Percentiles rank a stretch among this genome's conserved stretches.
Conservation (phyloP, 805 yeast species). For the Schizosaccharomyces pombe region DNA sequence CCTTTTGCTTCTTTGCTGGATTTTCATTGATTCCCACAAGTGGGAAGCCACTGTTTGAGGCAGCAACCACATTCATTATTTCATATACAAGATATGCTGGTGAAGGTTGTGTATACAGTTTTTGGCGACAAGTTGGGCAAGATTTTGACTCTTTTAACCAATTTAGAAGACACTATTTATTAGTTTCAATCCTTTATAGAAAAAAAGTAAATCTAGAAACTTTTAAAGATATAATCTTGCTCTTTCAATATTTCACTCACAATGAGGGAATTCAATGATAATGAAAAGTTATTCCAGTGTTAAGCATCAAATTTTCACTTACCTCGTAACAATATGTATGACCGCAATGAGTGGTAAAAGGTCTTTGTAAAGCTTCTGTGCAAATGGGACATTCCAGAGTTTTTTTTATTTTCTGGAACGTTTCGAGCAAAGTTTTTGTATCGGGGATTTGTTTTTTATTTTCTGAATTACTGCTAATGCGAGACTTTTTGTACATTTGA, state of each 20-base stretch:
- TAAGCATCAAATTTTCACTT: neutral
- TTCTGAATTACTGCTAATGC: neutral
- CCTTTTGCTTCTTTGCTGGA: neutral
- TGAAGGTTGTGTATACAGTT: neutral
- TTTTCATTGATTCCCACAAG: neutral
- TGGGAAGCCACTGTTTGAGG: neutral
- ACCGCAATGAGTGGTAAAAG: neutral
- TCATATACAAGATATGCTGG: neutral
- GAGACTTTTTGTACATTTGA: neutral
- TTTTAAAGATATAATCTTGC: too few relatives aligned
- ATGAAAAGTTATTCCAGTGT: too few relatives aligned
- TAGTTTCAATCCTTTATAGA: too few relatives aligned
- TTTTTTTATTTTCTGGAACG: neutral
- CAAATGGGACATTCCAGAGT: neutral
- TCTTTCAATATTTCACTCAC: too few relatives aligned
- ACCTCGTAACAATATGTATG: neutral
- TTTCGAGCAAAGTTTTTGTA: neutral
- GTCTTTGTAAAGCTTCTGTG: neutral
- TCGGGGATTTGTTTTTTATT: too few relatives aligned
- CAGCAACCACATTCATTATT: neutral
- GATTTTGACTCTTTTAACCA: neutral
- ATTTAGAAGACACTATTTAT: neutral
- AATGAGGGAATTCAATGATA: too few relatives aligned
- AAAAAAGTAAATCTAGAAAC: too few relatives aligned
- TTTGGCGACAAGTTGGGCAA: neutral